Base-by-base conservation (phyloP, 2,329 filamentous ascomycete species). In the Neoarthrinium moseri region DNA sequence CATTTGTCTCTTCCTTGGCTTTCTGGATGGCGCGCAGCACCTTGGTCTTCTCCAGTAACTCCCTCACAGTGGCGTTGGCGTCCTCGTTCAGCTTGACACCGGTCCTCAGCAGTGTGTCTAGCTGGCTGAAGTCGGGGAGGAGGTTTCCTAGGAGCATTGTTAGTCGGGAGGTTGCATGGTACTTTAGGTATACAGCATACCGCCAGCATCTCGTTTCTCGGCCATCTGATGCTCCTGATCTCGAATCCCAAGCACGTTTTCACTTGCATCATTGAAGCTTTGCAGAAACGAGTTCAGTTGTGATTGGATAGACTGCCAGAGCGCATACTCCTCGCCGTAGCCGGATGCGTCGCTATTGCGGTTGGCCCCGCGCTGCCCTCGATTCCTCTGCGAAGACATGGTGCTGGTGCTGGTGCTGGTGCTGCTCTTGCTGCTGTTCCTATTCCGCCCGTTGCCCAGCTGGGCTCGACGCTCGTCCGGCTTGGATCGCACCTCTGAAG, bases 261-360 rank as follows among this genome's bases (percentile, higher is more conserved):
- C 59, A 48, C 65, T 72, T 50, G 68, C 70, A 23, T 59, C 62
- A 46, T 74, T 74, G 45, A 71, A 58, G 12, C 58, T 52, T 1
- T 69, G 63, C 6, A 70, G 46, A 22, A 68, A 55, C 24, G 45
- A 49, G 12, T 60, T 60, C 13, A 72, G 47, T 42, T 69, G 65
- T 4, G 68, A 66, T 50, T 69, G 67, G 50, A 66, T 55, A 23
- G 61, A 63, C 41, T 67, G 62, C 71, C 71, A 74, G 10, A 71
- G 54, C 33, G 59, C 56, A 6, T 69, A 57, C 46, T 74, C 71
- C 48, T 74, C 71, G 30, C 70, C 70, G 47, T 70, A 67, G 47
- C 62, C 63, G 30, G 64, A 51, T 6, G 57, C 51, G 43, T 65
- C 66, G 43, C 63, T 69, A 41, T 70, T 71, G 37, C 70, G 65